These are phyloP conservation scores for Cladosporium sp. DNA, from an alignment of 2,329 filamentous ascomycete species.

Conservation along the genomic window DNA sequence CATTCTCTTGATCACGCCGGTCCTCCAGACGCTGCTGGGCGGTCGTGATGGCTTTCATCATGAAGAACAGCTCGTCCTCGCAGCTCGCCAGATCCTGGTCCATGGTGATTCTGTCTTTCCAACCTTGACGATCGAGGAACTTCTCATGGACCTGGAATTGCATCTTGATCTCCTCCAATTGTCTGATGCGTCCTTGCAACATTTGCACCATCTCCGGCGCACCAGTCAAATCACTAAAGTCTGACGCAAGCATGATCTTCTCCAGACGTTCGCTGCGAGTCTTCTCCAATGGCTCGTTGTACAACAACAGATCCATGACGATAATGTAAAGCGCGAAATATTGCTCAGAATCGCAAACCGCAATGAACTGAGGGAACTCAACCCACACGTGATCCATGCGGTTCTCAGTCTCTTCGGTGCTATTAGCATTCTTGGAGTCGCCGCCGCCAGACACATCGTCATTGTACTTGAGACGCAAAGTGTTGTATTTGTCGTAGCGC, in stretches of 20 bases:
- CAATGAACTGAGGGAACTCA: slow-evolving; percentile 88
- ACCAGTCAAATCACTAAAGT: slow-evolving; percentile 94
- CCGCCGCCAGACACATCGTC: slow-evolving; percentile 76
- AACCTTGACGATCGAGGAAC: slow-evolving; percentile 80
- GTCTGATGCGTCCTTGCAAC: slow-evolving; percentile 85
- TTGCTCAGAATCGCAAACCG: slow-evolving; percentile 94
- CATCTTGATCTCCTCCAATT: slow-evolving; percentile 92
- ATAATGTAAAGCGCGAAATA: slow-evolving; percentile 99
- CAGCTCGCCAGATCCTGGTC: slow-evolving; percentile 84
- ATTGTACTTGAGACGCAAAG: slow-evolving; percentile 91
- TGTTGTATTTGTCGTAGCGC: slow-evolving; percentile 97
- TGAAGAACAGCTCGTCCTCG: slow-evolving; percentile 97
- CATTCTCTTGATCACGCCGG: slow-evolving; percentile 56
- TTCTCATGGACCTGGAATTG: slow-evolving; percentile 92
- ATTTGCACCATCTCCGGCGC: slow-evolving; percentile 88
- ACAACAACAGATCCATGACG: slow-evolving; percentile 89
- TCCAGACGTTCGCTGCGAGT: slow-evolving; percentile 91
- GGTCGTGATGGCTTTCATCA: slow-evolving; percentile 99
- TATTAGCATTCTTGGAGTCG: slow-evolving; percentile 38
- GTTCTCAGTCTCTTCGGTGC: slow-evolving; percentile 48
- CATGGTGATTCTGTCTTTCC: slow-evolving; percentile 83
- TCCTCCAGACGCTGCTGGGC: slow-evolving; percentile 84
- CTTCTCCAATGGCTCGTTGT: slow-evolving; percentile 94
- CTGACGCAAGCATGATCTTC: slow-evolving; percentile 97
- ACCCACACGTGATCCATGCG: slow-evolving; percentile 97